Evolutionary conservation across 176 grass and related monocot genomes (phyloP), one percentile per base, ranked within the genome.

Genomic region (Musa troglodytarum): DNA sequence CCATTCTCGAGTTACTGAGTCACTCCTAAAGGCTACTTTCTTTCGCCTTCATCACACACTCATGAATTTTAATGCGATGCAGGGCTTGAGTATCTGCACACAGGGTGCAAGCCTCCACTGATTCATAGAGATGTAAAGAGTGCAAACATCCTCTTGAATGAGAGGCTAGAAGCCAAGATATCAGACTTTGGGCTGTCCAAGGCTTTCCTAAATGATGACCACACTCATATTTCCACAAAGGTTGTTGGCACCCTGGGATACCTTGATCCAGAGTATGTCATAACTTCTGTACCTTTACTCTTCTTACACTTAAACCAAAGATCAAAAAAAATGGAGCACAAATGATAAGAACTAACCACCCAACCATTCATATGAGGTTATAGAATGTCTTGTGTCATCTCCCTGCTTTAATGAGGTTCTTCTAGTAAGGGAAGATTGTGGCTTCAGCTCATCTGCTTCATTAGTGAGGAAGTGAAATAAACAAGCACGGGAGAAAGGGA

Each of bases 121-220:
- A 84, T 90, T 54, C 83, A 89, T 17, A 83, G 87, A 79, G 88
- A 89, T 29, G 81, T 89, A 17, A 89, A 89, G 57, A 81, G 78
- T 2, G 73, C 53, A 54, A 90, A 90, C 52, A 90, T 90, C 51
- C 81, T 90, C 15, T 71, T 87, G 1, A 59, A 69, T 9, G 75
- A 54, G 11, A 20, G 75, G 49, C 63, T 87, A 4, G 73, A 74
- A 8, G 88, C 81, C 0, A 90, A 87, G 79, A 84, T 90, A 69
- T 25, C 84, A 0, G 84, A 90, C 57, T 87, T 87, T 63, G 84
- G 88, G 43, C 52, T 90, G 13, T 82, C 63, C 4, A 84, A 82
- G 67, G 82, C 73, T 19, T 82, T 90, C 8, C 4, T 24, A 1
- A 15, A 76, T 29, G 72, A 75, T 2, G 26, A 34, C 10, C n/a